Evolutionary conservation across 306 rosid genomes (phyloP).

Genomic region (Acmispon strigosus): DNA sequence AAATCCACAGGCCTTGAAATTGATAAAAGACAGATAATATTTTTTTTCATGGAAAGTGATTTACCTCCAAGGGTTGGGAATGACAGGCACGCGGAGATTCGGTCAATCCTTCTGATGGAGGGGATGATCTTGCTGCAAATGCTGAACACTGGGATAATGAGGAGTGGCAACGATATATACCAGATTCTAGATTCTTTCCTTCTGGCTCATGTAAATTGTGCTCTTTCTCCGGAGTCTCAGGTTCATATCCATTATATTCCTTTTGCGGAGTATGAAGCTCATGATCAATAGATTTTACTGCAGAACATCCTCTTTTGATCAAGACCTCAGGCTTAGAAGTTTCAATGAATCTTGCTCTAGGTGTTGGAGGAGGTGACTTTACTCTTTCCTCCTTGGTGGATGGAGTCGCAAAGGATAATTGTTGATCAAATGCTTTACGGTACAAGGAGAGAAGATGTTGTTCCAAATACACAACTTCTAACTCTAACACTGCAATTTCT

Average conservation of each 20-base stretch:
- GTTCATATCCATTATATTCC: slow-evolving; percentile 29
- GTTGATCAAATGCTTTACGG: slow-evolving; percentile 80
- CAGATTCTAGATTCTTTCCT: slow-evolving; percentile 48
- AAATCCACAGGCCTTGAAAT: slow-evolving; percentile 14
- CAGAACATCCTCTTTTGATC: slow-evolving; percentile 37
- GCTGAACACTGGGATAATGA: slow-evolving; percentile 57
- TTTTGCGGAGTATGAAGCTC: slow-evolving; percentile 21
- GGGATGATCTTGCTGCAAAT: slow-evolving; percentile 37
- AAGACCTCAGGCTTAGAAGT: slow-evolving; percentile 29
- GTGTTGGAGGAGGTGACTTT: slow-evolving; percentile 40
- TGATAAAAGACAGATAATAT: no score
- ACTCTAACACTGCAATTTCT: slow-evolving; percentile 81
- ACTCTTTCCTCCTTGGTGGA: slow-evolving; percentile 37
- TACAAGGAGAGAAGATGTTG: slow-evolving; percentile 86
- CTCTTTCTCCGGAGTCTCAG: slow-evolving; percentile 32
- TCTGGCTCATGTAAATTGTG: slow-evolving; percentile 31
- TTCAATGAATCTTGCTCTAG: slow-evolving; percentile 31
- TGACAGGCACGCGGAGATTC: slow-evolving; percentile 62
- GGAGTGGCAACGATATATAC: slow-evolving; percentile 69
- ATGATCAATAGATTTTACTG: slow-evolving; percentile 36
- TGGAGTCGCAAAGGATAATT: slow-evolving; percentile 35
- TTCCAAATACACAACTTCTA: slow-evolving; percentile 89
- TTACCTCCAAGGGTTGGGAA: slow-evolving; percentile 93
- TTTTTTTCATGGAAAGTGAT: not conserved
- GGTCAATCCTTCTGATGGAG: slow-evolving; percentile 40